Evolutionary conservation across 1,284 basidiomycete genomes (phyloP), one percentile per base, ranked within the genome.

Genomic region (Ustilago crameri): DNA sequence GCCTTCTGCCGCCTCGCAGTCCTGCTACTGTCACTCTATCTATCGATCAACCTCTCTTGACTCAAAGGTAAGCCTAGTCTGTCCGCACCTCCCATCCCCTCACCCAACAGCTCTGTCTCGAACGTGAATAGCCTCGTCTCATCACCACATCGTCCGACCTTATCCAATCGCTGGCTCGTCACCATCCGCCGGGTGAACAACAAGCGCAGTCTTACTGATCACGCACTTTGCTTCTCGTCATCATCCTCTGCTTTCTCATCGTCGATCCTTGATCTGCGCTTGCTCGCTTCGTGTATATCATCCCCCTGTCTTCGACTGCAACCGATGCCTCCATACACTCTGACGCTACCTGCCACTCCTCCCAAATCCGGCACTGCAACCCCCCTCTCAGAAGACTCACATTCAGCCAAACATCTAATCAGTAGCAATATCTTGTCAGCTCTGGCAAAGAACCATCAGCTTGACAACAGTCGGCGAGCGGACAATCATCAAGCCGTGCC

Each of bases 331-430:
- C 53, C 23, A 23, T 15, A 24, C 14, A 17, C 53, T 17, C 5
- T 34, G 20, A 32, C 44, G n/a, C 42, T 57, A 5, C 64, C 64
- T 12, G 58, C 57, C 45, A 61, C 57, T 30, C 64, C 64, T 4
- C 64, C 64, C 37, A 26, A 35, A 22, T 66, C 63, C 27, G 57
- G 58, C 5, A 46, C 45, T 17, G 51, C 53, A 9, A 67, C 57
- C 14, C 64, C 64, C 20, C 50, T 53, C 26, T 49, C 50, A 57
- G 57, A 67, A 46, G 58, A 66, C 4, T 8, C n/a, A 14, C 27
- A n/a, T 24, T 12, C 34, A 0, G 18, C 32, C 5, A 48, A 51
- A 8, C 46, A 55, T 42, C 18, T 5, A 10, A n/a, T 42, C 32
- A 30, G 27, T 42, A 34, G 17, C 26, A n/a, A 38, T 34, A 20